Conservation (phyloP, 2,329 filamentous ascomycete species). For the Aspergillus neotritici region DNA sequence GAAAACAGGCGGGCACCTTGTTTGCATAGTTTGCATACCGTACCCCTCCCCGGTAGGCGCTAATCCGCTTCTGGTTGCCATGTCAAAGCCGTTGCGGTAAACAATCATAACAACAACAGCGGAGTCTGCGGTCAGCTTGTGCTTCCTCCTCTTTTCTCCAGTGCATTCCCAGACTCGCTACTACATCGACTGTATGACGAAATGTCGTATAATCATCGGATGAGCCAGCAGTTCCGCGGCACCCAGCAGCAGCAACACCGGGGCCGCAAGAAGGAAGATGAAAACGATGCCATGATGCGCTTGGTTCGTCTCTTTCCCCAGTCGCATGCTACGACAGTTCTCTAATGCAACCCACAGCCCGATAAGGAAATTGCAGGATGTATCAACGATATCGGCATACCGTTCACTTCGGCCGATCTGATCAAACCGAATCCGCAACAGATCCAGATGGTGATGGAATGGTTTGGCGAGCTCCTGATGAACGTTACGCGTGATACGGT, state of each 20-base stretch:
- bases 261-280: conserved; percentile 52
- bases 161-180: not conserved
- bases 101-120: conserved; percentile 31
- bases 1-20: conserved; percentile 19
- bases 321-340: not conserved
- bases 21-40: conserved; percentile 24
- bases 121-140: conserved; percentile 5
- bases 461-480: conserved; percentile 90
- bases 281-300: conserved; percentile 54
- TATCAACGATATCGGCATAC: conserved; percentile 93
- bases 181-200: conserved; percentile 3
- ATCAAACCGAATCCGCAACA: conserved; percentile 91
- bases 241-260: conserved; percentile 43
- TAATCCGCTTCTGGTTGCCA: conserved; percentile 26
- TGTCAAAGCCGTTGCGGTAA: conserved; percentile 25
- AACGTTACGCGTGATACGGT: conserved; percentile 90
- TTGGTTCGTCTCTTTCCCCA: conserved; percentile 39
- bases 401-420: conserved; percentile 78
- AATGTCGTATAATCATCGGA: conserved; percentile 49
- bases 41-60: conserved; percentile 30
- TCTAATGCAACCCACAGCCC: conserved; percentile 40
- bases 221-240: conserved; percentile 49
- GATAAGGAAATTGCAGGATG: conserved; percentile 86
- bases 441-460: conserved; percentile 96
- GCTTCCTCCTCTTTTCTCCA: conserved; percentile 6